Evolutionary conservation across 495 filamentous ascomycete species (phyloP).

Genomic region (Penicillium soppii): DNA sequence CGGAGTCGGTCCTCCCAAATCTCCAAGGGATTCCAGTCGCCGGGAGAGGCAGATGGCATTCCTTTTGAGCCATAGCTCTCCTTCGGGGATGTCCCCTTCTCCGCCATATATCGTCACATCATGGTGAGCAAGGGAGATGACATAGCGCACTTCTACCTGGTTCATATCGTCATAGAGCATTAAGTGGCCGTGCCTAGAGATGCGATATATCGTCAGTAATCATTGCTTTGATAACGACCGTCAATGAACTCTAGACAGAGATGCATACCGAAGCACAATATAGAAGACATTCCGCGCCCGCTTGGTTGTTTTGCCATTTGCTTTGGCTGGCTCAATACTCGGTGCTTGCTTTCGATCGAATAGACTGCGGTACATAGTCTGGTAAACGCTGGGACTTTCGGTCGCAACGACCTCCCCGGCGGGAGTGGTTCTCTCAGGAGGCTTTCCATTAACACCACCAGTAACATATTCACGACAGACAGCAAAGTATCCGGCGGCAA

Average conservation of each 20-base stretch:
- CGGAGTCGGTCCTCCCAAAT: slow-evolving; percentile 57
- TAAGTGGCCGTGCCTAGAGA: slow-evolving; percentile 79
- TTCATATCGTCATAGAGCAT: slow-evolving; percentile 94
- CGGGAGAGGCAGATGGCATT: slow-evolving; percentile 87
- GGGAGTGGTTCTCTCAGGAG: slow-evolving; percentile 83
- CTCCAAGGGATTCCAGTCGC: slow-evolving; percentile 61
- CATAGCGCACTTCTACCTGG: slow-evolving; percentile 91
- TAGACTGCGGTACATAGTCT: slow-evolving; percentile 94
- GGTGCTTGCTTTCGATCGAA: slow-evolving; percentile 78
- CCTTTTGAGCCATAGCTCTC: slow-evolving; percentile 91
- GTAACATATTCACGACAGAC: slow-evolving; percentile 91
- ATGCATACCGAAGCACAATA: slow-evolving; percentile 75
- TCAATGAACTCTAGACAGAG: neutral
- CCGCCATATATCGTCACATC: slow-evolving; percentile 83
- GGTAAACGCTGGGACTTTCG: slow-evolving; percentile 90
- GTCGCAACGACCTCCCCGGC: slow-evolving; percentile 66
- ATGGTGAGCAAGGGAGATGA: slow-evolving; percentile 88
- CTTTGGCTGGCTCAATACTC: slow-evolving; percentile 48
- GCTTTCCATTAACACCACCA: slow-evolving; percentile 84
- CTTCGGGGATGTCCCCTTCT: slow-evolving; percentile 77
- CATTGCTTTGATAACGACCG: neutral
- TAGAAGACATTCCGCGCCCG: slow-evolving; percentile 89
- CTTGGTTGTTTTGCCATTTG: slow-evolving; percentile 61
- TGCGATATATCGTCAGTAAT: slow-evolving; percentile 17
- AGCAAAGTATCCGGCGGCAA: slow-evolving; percentile 90